These are phyloP conservation scores for Austropuccinia psidii DNA, from an alignment of 1,284 basidiomycete species.

Conservation along the genomic window DNA sequence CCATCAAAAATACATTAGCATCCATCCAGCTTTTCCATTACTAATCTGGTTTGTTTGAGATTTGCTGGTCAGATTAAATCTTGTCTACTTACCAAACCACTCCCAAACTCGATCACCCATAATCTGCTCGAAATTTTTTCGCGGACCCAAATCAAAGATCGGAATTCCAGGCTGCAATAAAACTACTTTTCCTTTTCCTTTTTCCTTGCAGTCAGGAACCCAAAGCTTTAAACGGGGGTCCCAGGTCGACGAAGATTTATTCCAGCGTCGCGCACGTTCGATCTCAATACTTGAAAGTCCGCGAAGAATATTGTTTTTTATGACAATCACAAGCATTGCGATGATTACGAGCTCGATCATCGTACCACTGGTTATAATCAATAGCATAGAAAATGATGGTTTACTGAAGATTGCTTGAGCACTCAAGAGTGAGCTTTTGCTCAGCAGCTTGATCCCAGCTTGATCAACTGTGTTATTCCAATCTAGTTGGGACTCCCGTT, in stretches of 20 bases:
- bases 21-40: no score
- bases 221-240: slow-evolving; percentile 15
- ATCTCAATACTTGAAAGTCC: slow-evolving; percentile 13
- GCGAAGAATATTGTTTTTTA: not conserved
- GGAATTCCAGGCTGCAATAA: not conserved
- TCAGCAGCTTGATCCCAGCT: not conserved
- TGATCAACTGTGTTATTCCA: not conserved
- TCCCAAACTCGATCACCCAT: slow-evolving; percentile 21
- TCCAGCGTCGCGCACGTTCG: not conserved
- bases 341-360: not conserved
- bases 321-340: slow-evolving; percentile 1
- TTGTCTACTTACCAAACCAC: slow-evolving; percentile 24
- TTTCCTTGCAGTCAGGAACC: not conserved
- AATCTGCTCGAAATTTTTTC: not conserved
- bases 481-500: not conserved
- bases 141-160: slow-evolving; percentile 5
- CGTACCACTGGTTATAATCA: not conserved
- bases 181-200: slow-evolving; percentile 14
- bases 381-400: slow-evolving; percentile 3
- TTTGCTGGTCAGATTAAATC: not conserved
- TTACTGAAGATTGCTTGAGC: not conserved
- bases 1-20: not conserved
- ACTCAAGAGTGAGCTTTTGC: not conserved
- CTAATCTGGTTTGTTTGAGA: not conserved
- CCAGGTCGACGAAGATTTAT: not conserved